These are phyloP conservation scores for Metarhizium robertsii DNA, from an alignment of 2,329 filamentous ascomycete genomes.

Conservation along the genomic window DNA sequence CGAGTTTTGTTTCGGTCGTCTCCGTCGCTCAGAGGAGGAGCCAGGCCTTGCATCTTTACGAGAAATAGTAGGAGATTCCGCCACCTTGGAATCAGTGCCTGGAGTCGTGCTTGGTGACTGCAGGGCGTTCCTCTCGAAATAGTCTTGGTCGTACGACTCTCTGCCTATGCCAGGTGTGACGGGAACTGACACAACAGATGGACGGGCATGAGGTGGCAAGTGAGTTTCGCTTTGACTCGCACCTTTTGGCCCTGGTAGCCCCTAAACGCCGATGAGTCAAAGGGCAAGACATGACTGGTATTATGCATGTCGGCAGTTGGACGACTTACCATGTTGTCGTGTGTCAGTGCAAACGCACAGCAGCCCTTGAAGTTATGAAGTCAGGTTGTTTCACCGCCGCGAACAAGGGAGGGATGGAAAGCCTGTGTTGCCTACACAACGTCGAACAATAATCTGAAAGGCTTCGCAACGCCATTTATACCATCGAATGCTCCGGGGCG, in stretches of 20 bases:
- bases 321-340: no score
- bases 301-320: no score
- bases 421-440: no score
- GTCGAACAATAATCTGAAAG: no score
- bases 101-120: background rate
- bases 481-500: no score
- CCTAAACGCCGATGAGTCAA: background rate
- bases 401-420: no score
- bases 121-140: background rate
- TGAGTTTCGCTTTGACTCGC: background rate
- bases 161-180: constrained; percentile 7
- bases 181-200: constrained; percentile 2
- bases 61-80: background rate
- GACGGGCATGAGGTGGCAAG: constrained; percentile 4
- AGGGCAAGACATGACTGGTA: background rate
- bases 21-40: background rate
- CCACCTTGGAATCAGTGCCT: background rate
- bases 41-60: background rate
- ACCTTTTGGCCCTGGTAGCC: background rate
- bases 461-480: no score
- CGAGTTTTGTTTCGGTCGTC: background rate
- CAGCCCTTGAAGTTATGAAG: no score
- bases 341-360: no score
- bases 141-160: constrained; percentile 4
- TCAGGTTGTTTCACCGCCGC: no score